These are phyloP conservation scores for Lophium mytilinum DNA, from an alignment of 495 filamentous ascomycete species.

Conservation along the genomic window DNA sequence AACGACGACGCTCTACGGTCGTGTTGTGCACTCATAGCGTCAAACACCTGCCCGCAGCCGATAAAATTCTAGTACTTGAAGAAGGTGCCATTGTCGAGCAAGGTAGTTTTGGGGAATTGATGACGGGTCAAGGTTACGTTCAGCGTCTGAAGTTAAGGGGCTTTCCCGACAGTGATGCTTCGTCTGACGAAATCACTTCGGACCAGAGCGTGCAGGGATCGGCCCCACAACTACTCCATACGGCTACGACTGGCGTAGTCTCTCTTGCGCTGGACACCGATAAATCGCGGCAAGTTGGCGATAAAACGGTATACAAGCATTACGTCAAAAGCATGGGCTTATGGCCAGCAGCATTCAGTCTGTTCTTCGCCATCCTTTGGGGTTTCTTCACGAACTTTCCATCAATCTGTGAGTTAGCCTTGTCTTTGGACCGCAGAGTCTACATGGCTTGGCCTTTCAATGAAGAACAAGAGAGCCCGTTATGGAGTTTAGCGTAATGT, in stretches of 20 bases:
- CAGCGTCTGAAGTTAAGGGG: not conserved
- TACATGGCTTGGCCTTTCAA: too few species aligned
- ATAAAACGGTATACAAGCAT: slow-evolving; percentile 30
- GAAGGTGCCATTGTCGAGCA: slow-evolving; percentile 79
- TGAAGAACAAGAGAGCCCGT: too few species aligned
- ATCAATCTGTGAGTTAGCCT: slow-evolving; percentile 19
- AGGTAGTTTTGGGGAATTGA: slow-evolving; percentile 64
- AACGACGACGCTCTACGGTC: slow-evolving; percentile 73
- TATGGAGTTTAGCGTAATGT: too few species aligned
- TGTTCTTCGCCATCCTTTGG: slow-evolving; percentile 24
- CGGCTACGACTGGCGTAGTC: not conserved
- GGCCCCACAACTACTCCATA: not conserved
- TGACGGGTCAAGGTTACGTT: slow-evolving; percentile 41
- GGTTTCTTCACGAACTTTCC: slow-evolving; percentile 35
- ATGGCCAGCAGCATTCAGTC: slow-evolving; percentile 1
- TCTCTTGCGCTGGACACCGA: not conserved
- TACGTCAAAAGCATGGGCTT: slow-evolving; percentile 36
- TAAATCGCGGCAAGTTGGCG: slow-evolving; percentile 20
- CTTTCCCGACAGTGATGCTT: too few species aligned
- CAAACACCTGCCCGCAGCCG: slow-evolving; percentile 80
- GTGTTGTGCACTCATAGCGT: slow-evolving; percentile 81
- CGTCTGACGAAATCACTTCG: not conserved
- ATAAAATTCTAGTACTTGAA: slow-evolving; percentile 95
- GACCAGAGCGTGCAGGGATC: not conserved
- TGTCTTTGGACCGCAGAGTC: too few species aligned